Evolutionary conservation across 345 rosid genomes (phyloP), one percentile per base, ranked within the genome.

Genomic region (Trapa incisa): DNA sequence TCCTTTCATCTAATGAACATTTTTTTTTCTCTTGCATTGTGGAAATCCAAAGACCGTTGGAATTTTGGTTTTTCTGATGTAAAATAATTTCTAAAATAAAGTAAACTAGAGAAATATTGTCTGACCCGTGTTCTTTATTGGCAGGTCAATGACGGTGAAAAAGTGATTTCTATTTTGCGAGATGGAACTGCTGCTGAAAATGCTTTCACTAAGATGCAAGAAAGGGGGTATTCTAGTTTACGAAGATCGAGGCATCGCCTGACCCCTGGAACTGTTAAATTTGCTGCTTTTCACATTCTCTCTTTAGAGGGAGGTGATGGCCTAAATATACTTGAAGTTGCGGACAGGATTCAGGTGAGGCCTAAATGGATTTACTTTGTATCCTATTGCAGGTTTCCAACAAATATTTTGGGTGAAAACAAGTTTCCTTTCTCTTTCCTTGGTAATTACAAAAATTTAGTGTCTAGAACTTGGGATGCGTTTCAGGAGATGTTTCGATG

Each of bases 231-330:
- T 74, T 77, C 92, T 65, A 86, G 82, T 77, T 78, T 78, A 7
- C 84, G 88, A 37, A 87, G 92, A 80, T 92, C 96, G 68, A 87
- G 96, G 77, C 96, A 92, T 82, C 86, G 94, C 35, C 78, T 92
- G 80, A 92, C 96, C 16, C 94, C 96, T 70, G 98, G 98, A 68
- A 92, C 98, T 57, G 98, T 92, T 71, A 92, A 92, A 69, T 92
- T 84, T 77, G 96, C 98, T 57, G 96, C 98, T 36, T 92, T 87
- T 78, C 96, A 92, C 74, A 80, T 92, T 74, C 83, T 92, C 7
- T 89, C 96, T 62, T 72, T 89, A 61, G 92, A 92, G 75, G 92
- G 88, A 71, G 80, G 85, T 72, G 82, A 82, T 22, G 98, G 96
- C 69, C 75, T 89, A 60, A 80, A 89, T 6, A 89, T 89, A 75